These are phyloP conservation scores for Oryza meyeriana DNA, from an alignment of 176 grass and related monocot species.

Conservation along the genomic window DNA sequence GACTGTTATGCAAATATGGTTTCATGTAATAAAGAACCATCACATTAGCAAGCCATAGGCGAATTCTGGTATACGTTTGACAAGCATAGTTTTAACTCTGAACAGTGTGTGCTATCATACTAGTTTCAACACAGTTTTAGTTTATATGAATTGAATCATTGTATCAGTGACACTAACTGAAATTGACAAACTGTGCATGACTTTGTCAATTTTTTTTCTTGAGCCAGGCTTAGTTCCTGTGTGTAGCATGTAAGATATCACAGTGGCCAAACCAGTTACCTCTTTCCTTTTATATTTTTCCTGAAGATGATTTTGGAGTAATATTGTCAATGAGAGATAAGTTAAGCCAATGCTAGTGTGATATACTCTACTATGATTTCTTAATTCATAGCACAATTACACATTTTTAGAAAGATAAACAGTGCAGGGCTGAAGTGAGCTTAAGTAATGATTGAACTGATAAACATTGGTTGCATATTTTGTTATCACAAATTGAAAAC, in stretches of 20 bases:
- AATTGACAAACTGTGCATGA: neutral
- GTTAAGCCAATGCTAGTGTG: neutral
- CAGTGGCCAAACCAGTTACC: neutral
- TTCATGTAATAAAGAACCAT: neutral
- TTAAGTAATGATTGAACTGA: neutral
- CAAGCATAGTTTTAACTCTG: neutral
- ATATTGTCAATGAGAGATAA: neutral
- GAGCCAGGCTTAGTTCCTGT: neutral
- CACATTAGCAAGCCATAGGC: neutral
- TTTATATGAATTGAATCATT: neutral
- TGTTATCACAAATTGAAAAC: neutral
- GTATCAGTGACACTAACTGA: neutral
- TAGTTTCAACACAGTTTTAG: neutral
- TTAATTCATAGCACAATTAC: neutral
- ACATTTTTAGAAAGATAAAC: conserved; percentile 9
- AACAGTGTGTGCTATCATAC: neutral
- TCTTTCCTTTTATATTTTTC: neutral
- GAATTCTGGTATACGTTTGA: neutral
- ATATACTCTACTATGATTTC: neutral
- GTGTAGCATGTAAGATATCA: neutral
- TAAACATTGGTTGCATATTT: conserved; percentile 4
- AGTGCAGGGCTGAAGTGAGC: neutral
- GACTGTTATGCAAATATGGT: neutral
- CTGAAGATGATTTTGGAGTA: neutral
- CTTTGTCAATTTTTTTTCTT: neutral